A percentile compares a stretch with the other conserved stretches of the same genome.
These are phyloP conservation scores for Teratosphaeria zuluensis DNA, from an alignment of 2,329 filamentous ascomycete genomes.

Conservation along the genomic window DNA sequence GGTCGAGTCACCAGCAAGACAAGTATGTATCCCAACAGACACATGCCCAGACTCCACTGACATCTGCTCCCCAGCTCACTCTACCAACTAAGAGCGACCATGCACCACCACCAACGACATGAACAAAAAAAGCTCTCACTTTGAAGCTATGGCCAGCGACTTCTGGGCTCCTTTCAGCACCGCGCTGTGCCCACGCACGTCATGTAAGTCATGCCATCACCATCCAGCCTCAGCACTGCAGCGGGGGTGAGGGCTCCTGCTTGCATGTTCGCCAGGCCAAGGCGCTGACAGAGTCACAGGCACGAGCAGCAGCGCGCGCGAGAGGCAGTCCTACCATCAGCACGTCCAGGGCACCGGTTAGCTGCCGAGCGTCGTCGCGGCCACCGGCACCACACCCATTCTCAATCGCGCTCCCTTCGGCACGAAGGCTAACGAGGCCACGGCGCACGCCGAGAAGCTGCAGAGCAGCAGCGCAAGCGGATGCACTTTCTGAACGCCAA, in stretches of 20 bases:
- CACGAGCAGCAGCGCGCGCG: background rate
- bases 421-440: background rate
- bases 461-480: background rate
- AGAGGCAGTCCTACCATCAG: background rate
- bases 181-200: background rate
- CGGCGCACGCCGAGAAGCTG: background rate
- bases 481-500: background rate
- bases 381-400: background rate
- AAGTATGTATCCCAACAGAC: background rate
- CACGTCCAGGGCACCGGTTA: background rate
- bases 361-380: background rate
- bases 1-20: background rate
- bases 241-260: too few relatives aligned
- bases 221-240: background rate
- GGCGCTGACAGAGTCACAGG: background rate
- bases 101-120: background rate
- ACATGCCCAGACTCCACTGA: background rate
- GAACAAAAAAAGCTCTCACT: background rate
- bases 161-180: background rate
- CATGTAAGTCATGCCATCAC: background rate
- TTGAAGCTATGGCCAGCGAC: background rate
- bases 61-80: background rate
- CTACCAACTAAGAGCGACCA: background rate
- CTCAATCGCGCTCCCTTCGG: background rate
- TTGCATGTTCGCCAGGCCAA: background rate